Evolutionary conservation across 768 basidiomycete species (phyloP).

Genomic region (Calvatia gigantea): DNA sequence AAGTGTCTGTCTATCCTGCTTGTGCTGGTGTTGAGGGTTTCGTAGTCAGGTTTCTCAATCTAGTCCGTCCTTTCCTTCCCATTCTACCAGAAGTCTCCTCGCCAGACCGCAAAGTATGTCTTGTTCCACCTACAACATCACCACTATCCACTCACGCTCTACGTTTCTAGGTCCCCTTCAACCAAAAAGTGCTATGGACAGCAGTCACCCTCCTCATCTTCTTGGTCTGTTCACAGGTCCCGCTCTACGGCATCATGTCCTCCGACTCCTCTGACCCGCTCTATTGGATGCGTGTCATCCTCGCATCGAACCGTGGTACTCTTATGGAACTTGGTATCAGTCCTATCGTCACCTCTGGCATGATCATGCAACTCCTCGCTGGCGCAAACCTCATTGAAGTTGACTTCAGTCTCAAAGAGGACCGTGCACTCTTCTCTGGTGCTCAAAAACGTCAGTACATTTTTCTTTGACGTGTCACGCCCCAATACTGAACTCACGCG

Average conservation of each 20-base stretch:
- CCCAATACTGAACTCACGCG: slow-evolving; percentile 1
- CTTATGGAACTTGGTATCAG: slow-evolving; percentile 99
- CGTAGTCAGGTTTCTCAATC: slow-evolving; percentile 95
- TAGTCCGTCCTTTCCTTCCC: slow-evolving; percentile 96
- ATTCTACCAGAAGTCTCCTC: slow-evolving; percentile 97
- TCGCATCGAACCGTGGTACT: slow-evolving; percentile 97
- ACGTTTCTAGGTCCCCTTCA: slow-evolving; percentile 80
- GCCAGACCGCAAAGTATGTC: slow-evolving; percentile 87
- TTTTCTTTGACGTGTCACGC: neutral
- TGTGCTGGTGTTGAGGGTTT: neutral
- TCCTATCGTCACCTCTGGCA: slow-evolving; percentile 96
- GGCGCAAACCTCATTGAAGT: slow-evolving; percentile 98
- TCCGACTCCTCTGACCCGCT: slow-evolving; percentile 98
- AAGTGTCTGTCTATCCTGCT: slow-evolving; percentile 29
- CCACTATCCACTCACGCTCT: neutral
- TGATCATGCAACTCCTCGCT: slow-evolving; percentile 99
- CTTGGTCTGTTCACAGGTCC: slow-evolving; percentile 98
- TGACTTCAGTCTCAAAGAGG: slow-evolving; percentile 96
- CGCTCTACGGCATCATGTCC: slow-evolving; percentile 99
- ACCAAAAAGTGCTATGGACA: slow-evolving; percentile 98
- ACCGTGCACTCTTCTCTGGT: slow-evolving; percentile 90
- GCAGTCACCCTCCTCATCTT: slow-evolving; percentile 99
- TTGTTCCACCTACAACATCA: neutral
- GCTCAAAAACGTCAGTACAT: slow-evolving; percentile 89
- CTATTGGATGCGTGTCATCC: slow-evolving; percentile 99